A percentile compares a stretch with the other conserved stretches of the same genome.
These are phyloP conservation scores for Stenogyne calaminthoides DNA, from an alignment of 305 asterid genomes.

Conservation along the genomic window DNA sequence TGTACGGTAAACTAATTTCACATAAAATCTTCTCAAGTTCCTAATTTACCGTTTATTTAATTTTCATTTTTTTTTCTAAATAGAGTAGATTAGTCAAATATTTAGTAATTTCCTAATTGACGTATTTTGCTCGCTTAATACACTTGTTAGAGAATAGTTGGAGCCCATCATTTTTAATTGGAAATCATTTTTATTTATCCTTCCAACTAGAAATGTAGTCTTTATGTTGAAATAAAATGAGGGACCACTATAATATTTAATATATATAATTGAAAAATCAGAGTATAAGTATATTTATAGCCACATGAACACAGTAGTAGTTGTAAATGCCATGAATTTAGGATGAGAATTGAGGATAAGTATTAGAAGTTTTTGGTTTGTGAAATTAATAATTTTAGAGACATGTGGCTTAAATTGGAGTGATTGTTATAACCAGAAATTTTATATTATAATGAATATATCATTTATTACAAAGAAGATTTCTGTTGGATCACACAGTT, in stretches of 20 bases:
- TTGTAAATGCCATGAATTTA: slow-evolving; percentile 24
- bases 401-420: slow-evolving; percentile 33
- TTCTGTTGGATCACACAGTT: slow-evolving; percentile 34
- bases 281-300: slow-evolving; percentile 6
- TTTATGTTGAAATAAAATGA: background rate
- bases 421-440: slow-evolving; percentile 33
- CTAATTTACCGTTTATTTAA: too few relatives aligned
- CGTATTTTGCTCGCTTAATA: too few relatives aligned
- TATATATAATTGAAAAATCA: background rate
- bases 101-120: too few relatives aligned
- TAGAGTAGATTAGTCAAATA: too few relatives aligned
- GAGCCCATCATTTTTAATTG: background rate
- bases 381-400: slow-evolving; percentile 26
- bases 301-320: slow-evolving; percentile 19
- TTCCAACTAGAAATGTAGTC: background rate
- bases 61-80: too few relatives aligned
- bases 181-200: background rate
- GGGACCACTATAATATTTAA: slow-evolving; percentile 24
- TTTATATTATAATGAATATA: slow-evolving; percentile 31
- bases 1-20: too few relatives aligned
- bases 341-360: slow-evolving; percentile 22
- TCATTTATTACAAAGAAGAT: slow-evolving; percentile 37
- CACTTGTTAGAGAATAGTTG: too few relatives aligned
- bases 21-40: too few relatives aligned
- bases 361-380: slow-evolving; percentile 21